Percentiles rank a stretch among this genome's conserved stretches.
Conservation (phyloP, 768 basidiomycete genomes). For the Roridomyces roridus region DNA sequence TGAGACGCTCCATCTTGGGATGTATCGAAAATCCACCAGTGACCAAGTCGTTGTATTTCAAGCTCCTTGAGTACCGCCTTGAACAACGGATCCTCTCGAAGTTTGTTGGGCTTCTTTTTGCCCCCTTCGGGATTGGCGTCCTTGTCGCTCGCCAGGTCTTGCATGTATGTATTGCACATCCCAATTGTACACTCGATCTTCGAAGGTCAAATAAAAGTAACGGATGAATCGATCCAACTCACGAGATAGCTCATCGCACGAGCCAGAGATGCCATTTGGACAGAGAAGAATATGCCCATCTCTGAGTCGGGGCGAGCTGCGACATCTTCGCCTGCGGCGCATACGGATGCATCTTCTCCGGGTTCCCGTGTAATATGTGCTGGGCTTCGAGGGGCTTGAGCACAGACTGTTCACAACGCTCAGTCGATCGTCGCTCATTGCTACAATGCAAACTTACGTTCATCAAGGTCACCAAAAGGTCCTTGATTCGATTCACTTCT, state of each 20-base stretch:
- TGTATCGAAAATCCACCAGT: slow-evolving; percentile 72
- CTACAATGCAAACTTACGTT: slow-evolving; percentile 51
- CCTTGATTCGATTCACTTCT: slow-evolving; percentile 68
- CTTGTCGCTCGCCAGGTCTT: slow-evolving; percentile 50
- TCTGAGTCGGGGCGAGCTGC: slow-evolving; percentile 43
- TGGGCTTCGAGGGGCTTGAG: slow-evolving; percentile 43
- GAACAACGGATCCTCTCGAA: slow-evolving; percentile 63
- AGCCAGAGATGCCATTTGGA: slow-evolving; percentile 64
- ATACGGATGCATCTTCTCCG: slow-evolving; percentile 72
- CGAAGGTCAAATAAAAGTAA: slow-evolving; percentile 2
- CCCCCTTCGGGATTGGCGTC: slow-evolving; percentile 36
- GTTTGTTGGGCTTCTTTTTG: slow-evolving; percentile 47
- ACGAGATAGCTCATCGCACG: slow-evolving; percentile 91
- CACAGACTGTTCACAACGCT: slow-evolving; percentile 30
- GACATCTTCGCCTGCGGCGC: slow-evolving; percentile 51
- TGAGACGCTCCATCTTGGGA: slow-evolving; percentile 92
- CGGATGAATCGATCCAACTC: slow-evolving; percentile 30
- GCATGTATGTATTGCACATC: slow-evolving; percentile 76
- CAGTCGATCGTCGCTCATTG: neutral
- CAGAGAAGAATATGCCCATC: slow-evolving; percentile 59
- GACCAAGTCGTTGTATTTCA: slow-evolving; percentile 57
- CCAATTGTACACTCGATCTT: slow-evolving; percentile 84
- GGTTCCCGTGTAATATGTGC: slow-evolving; percentile 58
- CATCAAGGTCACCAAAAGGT: slow-evolving; percentile 76
- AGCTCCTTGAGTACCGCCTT: slow-evolving; percentile 72